phyloP scores from a whole-genome alignment of 2,329 filamentous ascomycete species.

The Penicillium sp. region DNA sequence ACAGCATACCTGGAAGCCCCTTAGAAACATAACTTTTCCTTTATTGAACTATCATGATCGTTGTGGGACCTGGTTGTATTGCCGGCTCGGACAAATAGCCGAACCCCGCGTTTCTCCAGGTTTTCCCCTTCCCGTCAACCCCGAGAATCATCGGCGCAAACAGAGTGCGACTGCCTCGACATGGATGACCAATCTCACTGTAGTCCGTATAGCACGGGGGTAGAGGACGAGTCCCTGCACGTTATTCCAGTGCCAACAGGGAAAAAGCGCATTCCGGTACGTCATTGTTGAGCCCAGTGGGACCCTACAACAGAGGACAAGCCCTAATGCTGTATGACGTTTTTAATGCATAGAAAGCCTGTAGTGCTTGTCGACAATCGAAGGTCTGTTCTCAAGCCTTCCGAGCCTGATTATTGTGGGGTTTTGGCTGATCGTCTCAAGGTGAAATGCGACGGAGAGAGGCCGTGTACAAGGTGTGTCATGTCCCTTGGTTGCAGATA shows the following conservation, averaged over 20 bases:
- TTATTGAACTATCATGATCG: not conserved
- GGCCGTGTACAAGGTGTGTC: constrained; percentile 36
- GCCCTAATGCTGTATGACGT: not conserved
- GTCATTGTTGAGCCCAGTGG: not conserved
- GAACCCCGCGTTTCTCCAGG: constrained; percentile 24
- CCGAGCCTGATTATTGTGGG: not conserved
- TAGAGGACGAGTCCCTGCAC: constrained; percentile 23
- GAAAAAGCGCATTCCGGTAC: constrained; percentile 39
- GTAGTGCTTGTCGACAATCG: constrained; percentile 37
- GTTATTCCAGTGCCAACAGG: constrained; percentile 23
- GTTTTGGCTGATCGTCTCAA: constrained; percentile 7
- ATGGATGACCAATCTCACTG: not conserved
- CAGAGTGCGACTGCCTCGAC: not conserved
- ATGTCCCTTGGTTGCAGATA: not conserved
- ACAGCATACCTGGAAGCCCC: not conserved
- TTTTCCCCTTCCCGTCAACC: constrained; percentile 11
- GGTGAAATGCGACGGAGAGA: constrained; percentile 39
- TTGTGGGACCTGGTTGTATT: not conserved
- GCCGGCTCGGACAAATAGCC: constrained; percentile 15
- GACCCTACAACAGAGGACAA: not conserved
- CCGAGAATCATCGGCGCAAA: not conserved
- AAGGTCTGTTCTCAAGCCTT: constrained; percentile 25
- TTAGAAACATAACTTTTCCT: not conserved
- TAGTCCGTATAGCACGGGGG: constrained; percentile 1
- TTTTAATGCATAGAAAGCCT: constrained; percentile 32